Conservation (phyloP, 768 basidiomycete genomes). For the Lentinula lateritia region DNA sequence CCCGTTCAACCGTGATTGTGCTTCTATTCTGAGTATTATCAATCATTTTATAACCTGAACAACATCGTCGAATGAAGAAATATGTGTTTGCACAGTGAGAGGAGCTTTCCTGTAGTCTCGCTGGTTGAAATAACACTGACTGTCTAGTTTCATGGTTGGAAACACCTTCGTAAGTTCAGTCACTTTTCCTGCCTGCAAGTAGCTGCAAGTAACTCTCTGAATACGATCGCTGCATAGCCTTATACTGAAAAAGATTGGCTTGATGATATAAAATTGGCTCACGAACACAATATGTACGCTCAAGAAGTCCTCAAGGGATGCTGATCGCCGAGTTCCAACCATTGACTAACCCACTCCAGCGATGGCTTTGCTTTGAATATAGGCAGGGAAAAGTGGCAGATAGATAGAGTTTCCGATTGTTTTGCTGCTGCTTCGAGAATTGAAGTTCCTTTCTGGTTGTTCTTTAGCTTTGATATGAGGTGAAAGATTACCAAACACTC, state of each 20-base stretch:
- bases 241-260: constrained; percentile 24
- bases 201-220: not conserved
- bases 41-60: no score
- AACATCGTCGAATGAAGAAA: constrained; percentile 3
- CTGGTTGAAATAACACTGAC: not conserved
- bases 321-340: not conserved
- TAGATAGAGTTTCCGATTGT: constrained; percentile 28
- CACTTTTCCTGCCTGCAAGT: not conserved
- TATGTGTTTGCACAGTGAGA: constrained; percentile 18
- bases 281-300: constrained; percentile 18
- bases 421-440: constrained; percentile 26
- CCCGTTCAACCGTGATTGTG: no score
- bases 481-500: not conserved
- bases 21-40: no score
- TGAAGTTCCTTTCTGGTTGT: constrained; percentile 26
- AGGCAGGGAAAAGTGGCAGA: constrained; percentile 35
- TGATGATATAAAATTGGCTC: constrained; percentile 23
- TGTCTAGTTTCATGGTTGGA: constrained; percentile 27
- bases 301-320: not conserved
- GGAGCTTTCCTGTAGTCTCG: not conserved
- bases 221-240: constrained; percentile 13
- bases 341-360: constrained; percentile 1
- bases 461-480: constrained; percentile 33
- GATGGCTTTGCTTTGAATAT: constrained; percentile 45
- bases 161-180: constrained; percentile 24